phyloP scores from a whole-genome alignment of 257 asterid species.

The Verbena officinalis region DNA sequence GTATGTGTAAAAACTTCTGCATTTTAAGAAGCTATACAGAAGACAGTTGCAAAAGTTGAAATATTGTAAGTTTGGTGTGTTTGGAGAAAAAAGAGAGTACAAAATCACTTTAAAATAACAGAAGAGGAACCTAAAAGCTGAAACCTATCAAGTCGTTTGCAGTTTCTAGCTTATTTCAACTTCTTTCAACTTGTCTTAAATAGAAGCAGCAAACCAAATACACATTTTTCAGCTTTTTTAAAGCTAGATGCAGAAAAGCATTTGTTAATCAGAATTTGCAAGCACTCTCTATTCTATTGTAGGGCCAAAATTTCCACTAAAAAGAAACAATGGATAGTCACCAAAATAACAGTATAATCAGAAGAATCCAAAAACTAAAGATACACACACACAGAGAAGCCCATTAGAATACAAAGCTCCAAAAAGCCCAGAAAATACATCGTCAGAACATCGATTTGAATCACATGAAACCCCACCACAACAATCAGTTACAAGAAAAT shows the following conservation, averaged over 20 bases:
- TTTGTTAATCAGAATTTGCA: not conserved
- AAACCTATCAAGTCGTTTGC: too few relatives aligned
- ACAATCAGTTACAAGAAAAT: not conserved
- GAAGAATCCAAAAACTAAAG: not conserved
- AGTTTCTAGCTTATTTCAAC: not conserved
- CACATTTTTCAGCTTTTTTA: too few relatives aligned
- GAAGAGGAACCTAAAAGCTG: too few relatives aligned
- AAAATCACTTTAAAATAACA: too few relatives aligned
- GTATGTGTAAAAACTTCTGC: too few relatives aligned
- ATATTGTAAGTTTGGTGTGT: too few relatives aligned
- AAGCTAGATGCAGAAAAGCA: too few relatives aligned
- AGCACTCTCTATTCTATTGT: not conserved
- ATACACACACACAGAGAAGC: not conserved
- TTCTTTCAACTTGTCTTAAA: not conserved
- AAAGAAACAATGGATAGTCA: not conserved
- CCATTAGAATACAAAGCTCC: not conserved
- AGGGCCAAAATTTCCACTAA: not conserved
- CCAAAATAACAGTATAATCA: not conserved
- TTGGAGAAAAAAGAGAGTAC: too few relatives aligned
- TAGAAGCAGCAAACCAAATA: not conserved
- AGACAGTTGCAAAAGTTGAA: too few relatives aligned
- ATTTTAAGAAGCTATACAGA: too few relatives aligned
- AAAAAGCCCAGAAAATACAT: not conserved
- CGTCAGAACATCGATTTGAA: slow-evolving; percentile 7
- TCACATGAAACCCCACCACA: not conserved